Conservation (phyloP, 805 yeast genomes). For the Ogataea corticis region DNA sequence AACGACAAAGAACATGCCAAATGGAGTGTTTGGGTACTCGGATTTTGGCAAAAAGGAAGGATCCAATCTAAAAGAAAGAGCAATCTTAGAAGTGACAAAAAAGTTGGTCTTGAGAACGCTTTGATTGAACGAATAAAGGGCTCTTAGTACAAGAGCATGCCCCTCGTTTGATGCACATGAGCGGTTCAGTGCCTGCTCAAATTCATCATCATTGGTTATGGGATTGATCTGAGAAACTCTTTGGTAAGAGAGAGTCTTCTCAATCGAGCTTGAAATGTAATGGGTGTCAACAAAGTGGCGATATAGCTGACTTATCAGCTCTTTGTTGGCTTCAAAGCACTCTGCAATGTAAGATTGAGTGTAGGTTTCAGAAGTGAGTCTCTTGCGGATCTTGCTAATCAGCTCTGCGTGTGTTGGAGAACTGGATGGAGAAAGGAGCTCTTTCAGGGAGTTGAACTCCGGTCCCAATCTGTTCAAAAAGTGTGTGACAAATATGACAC, state of each 20-base stretch:
- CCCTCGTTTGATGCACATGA: constrained; percentile 80
- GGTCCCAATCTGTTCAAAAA: constrained; percentile 92
- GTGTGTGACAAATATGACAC: constrained; percentile 88
- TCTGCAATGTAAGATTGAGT: constrained; percentile 82
- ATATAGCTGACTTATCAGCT: constrained; percentile 77
- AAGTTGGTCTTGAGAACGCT: constrained; percentile 91
- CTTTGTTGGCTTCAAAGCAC: constrained; percentile 67
- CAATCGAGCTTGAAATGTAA: constrained; percentile 70
- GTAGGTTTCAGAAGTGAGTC: constrained; percentile 90
- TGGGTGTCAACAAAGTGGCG: constrained; percentile 90
- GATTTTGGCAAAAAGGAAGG: constrained; percentile 80
- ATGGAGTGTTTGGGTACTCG: constrained; percentile 92
- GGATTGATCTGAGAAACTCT: constrained; percentile 78
- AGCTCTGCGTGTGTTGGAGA: constrained; percentile 73
- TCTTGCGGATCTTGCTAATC: constrained; percentile 75
- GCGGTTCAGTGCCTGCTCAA: constrained; percentile 63
- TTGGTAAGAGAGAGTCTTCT: constrained; percentile 82
- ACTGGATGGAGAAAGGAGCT: constrained; percentile 61
- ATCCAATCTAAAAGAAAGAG: constrained; percentile 86
- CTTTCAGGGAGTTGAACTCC: constrained; percentile 71
- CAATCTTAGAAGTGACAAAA: constrained; percentile 91
- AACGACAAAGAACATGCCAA: constrained; percentile 91
- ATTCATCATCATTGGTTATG: constrained; percentile 72
- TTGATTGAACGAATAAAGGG: constrained; percentile 81
- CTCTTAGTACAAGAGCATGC: constrained; percentile 74